Percentiles rank a stretch among this genome's conserved stretches.
These are phyloP conservation scores for Paspalum vaginatum DNA, from an alignment of 176 grass and related monocot species.

Conservation along the genomic window DNA sequence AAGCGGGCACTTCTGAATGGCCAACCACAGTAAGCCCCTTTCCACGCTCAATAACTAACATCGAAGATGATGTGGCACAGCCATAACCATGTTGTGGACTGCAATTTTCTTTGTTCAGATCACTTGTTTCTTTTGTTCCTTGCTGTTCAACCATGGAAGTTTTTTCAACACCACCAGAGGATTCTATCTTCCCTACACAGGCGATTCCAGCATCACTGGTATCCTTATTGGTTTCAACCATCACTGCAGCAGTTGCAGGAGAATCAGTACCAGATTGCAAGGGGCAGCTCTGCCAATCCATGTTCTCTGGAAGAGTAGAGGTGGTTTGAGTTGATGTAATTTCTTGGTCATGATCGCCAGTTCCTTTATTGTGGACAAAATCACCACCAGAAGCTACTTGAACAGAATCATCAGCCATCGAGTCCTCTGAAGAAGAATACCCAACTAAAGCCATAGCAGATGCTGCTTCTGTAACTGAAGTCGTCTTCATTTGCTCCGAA, in stretches of 20 bases:
- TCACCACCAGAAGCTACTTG: slow-evolving; percentile 16
- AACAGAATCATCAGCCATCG: slow-evolving; percentile 35
- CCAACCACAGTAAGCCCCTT: neutral
- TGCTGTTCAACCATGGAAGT: neutral
- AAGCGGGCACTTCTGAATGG: slow-evolving; percentile 3
- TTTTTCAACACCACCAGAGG: slow-evolving; percentile 17
- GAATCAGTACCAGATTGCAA: neutral
- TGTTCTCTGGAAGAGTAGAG: slow-evolving; percentile 16
- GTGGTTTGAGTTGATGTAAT: slow-evolving; percentile 12
- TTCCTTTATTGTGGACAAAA: slow-evolving; percentile 15
- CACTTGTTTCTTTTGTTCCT: neutral
- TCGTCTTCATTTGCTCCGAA: slow-evolving; percentile 26
- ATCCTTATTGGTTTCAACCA: slow-evolving; percentile 2
- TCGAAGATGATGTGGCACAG: slow-evolving; percentile 4
- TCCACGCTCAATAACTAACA: neutral
- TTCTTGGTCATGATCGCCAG: slow-evolving; percentile 23
- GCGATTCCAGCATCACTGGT: slow-evolving; percentile 9
- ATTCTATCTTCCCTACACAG: neutral
- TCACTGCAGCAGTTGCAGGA: slow-evolving; percentile 15
- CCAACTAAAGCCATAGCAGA: slow-evolving; percentile 42
- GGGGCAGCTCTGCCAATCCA: slow-evolving; percentile 21
- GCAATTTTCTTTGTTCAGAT: neutral
- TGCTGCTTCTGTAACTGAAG: slow-evolving; percentile 11
- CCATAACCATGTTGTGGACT: neutral
- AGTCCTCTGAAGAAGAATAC: slow-evolving; percentile 50